Percentiles rank a stretch among this genome's conserved stretches.
These are phyloP conservation scores for Cryphonectria japonica DNA, from an alignment of 2,329 filamentous ascomycete species.

Conservation along the genomic window DNA sequence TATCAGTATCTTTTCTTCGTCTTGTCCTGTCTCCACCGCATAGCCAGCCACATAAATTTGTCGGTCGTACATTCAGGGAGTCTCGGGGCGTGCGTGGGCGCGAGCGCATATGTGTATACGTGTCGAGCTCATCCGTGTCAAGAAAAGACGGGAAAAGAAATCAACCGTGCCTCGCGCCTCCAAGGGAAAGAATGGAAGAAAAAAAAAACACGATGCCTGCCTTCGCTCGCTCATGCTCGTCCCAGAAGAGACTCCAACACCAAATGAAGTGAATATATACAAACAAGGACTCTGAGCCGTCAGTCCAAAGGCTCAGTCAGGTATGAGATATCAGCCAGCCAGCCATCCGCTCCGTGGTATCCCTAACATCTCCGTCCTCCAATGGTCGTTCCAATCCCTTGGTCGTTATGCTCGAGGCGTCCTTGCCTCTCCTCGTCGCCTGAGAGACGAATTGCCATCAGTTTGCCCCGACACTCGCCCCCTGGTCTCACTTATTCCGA, in stretches of 20 bases:
- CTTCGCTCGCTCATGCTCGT: constrained; percentile 5
- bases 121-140: neutral
- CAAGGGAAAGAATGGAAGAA: constrained; percentile 4
- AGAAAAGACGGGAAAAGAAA: neutral
- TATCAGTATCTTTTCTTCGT: neutral
- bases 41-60: neutral
- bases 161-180: constrained; percentile 1
- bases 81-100: neutral
- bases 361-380: neutral
- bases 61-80: neutral
- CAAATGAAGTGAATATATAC: constrained; percentile 29
- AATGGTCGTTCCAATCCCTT: neutral
- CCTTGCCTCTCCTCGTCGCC: neutral
- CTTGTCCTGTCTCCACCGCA: neutral
- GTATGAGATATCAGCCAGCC: constrained; percentile 16
- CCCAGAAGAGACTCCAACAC: constrained; percentile 16
- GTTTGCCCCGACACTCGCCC: neutral
- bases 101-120: neutral
- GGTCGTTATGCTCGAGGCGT: neutral
- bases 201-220: neutral
- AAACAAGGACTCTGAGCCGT: constrained; percentile 17
- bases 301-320: constrained; percentile 7
- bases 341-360: constrained; percentile 10
- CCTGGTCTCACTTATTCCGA: constrained; percentile 39
- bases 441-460: neutral